These are phyloP conservation scores for Cytospora mali DNA, from an alignment of 2,329 filamentous ascomycete genomes.

Conservation along the genomic window DNA sequence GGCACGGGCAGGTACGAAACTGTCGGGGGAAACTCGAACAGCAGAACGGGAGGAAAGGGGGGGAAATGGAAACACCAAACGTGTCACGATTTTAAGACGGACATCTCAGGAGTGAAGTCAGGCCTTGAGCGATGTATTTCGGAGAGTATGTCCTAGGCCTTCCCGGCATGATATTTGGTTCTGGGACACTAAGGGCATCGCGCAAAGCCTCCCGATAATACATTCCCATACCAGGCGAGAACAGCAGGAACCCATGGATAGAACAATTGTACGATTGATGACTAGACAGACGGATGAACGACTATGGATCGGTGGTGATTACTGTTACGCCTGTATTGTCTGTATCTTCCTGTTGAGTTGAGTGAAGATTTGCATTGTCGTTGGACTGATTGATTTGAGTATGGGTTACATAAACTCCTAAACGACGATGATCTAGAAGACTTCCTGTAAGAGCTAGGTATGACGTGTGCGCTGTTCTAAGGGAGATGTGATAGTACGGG, in stretches of 20 bases:
- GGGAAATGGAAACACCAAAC: too few relatives aligned
- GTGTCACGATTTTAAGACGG: too few relatives aligned
- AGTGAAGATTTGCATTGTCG: neutral
- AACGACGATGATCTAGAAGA: neutral
- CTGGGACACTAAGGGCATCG: too few relatives aligned
- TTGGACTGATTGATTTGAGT: neutral
- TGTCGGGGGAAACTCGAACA: neutral
- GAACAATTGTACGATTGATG: slow-evolving; percentile 4
- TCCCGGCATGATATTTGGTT: too few relatives aligned
- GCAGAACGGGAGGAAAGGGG: too few relatives aligned
- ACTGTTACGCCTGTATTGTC: too few relatives aligned
- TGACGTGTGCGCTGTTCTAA: neutral
- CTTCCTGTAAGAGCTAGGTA: neutral
- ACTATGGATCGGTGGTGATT: neutral
- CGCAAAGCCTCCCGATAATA: neutral
- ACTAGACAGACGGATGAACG: neutral
- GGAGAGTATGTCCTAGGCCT: too few relatives aligned
- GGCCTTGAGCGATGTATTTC: too few relatives aligned
- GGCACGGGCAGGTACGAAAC: neutral
- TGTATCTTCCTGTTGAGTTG: neutral
- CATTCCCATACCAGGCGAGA: neutral
- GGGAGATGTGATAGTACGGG: neutral
- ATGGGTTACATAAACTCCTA: too few relatives aligned
- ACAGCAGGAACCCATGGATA: neutral
- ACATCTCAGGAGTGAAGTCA: neutral